Evolutionary conservation across 805 yeast genomes (phyloP).

Genomic region (Zygoascus ofunaensis): DNA sequence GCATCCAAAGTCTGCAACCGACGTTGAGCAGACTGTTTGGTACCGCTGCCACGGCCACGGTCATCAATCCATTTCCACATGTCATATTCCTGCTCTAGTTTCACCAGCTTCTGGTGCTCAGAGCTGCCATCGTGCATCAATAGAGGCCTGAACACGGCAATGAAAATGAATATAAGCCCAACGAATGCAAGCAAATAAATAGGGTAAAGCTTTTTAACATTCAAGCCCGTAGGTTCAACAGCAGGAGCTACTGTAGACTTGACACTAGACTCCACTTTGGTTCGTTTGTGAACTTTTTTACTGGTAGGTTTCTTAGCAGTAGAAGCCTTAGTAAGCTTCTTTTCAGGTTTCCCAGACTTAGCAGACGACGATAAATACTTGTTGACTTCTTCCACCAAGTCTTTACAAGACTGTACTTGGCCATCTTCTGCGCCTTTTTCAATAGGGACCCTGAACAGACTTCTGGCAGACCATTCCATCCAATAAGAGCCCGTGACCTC

Average conservation of each 20-base stretch:
- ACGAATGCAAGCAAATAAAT: not conserved
- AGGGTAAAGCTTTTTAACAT: not conserved
- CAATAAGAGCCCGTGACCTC: slow-evolving; percentile 55
- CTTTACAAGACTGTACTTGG: slow-evolving; percentile 54
- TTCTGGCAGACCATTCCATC: slow-evolving; percentile 81
- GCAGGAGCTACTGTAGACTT: not conserved
- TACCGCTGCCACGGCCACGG: slow-evolving; percentile 18
- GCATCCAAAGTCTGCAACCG: slow-evolving; percentile 4
- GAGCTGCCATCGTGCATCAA: not conserved
- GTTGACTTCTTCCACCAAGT: slow-evolving; percentile 29
- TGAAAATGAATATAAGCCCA: slow-evolving; percentile 1
- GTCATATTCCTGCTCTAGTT: slow-evolving; percentile 44
- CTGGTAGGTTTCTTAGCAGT: slow-evolving; percentile 7
- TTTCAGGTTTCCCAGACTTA: slow-evolving; percentile 7
- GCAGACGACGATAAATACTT: not conserved
- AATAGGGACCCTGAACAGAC: slow-evolving; percentile 86
- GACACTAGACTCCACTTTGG: not conserved
- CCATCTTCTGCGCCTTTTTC: slow-evolving; percentile 81
- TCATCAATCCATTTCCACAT: slow-evolving; percentile 68
- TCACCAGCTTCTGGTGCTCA: slow-evolving; percentile 19
- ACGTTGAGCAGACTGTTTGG: not conserved
- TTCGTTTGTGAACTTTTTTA: slow-evolving; percentile 8
- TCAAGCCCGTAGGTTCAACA: not conserved
- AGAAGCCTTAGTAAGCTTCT: slow-evolving; percentile 8
- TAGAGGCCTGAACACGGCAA: slow-evolving; percentile 6